Evolutionary conservation across 305 asterid species (phyloP), one percentile per base, ranked within the genome.

Genomic region (Fraxinus sp.): DNA sequence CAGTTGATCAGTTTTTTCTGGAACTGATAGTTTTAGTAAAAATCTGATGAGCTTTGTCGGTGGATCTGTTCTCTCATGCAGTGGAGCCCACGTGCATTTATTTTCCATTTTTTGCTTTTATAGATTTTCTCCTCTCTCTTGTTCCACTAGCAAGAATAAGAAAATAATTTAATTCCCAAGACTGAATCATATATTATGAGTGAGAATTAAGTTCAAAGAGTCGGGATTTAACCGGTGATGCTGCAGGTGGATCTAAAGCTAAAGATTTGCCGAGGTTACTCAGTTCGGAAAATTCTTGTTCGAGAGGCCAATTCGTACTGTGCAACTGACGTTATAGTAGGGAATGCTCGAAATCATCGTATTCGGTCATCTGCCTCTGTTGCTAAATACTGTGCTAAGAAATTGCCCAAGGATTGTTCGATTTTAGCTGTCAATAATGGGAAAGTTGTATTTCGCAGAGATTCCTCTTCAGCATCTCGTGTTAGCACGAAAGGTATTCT

Each of bases 161-260:
- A 83, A 77, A 52, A 16, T 3, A 26, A 59, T 79, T 71, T 33
- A 71, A 13, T 14, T 71, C 18, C 44, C 33, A 71, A 33, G 20
- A 71, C 26, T 33, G 76, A 33, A 71, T 71, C 39, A 32, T 33
- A 46, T 14, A 5, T 32, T 5, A 10, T 78, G 39, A 24, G 71
- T 28, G 20, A 33, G 7, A 64, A n/a, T 62, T n/a, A 24, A 55
- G 64, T 52, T 52, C 24, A 16, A 5, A 52, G 64, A n/a, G 64
- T 52, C 9, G 9, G 46, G 32, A 73, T 62, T 70, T 82, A 78
- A 64, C n/a, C 80, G 80, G 41, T 70, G 52, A 78, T 85, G 49
- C 46, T 87, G 84, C 86, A 96, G 99, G 97, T 96, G 52, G 98
- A 96, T 92, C 98, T 96, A 77, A 96, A 94, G 80, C 91, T 96